Conservation (phyloP, 2,329 filamentous ascomycete species). For the Epichloe gansuensis region DNA sequence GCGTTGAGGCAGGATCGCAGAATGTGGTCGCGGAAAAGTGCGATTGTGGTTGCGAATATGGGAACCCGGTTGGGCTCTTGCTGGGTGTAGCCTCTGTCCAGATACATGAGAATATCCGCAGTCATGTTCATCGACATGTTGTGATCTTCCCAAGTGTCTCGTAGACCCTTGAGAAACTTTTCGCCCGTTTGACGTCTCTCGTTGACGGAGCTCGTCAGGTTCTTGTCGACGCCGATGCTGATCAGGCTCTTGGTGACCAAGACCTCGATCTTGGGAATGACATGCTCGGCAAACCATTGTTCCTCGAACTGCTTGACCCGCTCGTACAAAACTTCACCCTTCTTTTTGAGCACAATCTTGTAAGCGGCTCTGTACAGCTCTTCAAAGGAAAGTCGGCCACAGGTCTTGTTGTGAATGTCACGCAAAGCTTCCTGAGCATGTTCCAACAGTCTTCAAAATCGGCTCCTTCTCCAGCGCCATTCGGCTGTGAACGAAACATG, state of each 20-base stretch:
- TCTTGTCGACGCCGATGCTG: conserved; percentile 44
- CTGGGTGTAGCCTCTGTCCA: conserved; percentile 73
- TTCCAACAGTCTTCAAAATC: conserved; percentile 84
- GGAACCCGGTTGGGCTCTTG: conserved; percentile 55
- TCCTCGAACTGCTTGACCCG: conserved; percentile 71
- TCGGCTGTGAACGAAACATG: conserved; percentile 16
- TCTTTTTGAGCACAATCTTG: conserved; percentile 82
- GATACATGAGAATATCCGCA: conserved; percentile 93
- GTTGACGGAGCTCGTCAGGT: conserved; percentile 51
- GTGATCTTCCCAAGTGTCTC: conserved; percentile 76
- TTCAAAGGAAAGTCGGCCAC: conserved; percentile 83
- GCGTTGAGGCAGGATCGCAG: conserved; percentile 47
- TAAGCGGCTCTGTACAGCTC: conserved; percentile 90
- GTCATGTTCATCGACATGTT: conserved; percentile 93
- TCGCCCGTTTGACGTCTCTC: conserved; percentile 74
- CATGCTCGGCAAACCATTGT: conserved; percentile 63
- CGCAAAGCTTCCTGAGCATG: conserved; percentile 63
- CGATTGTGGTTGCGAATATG: conserved; percentile 77
- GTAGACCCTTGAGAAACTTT: conserved; percentile 65
- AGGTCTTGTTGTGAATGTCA: conserved; percentile 88
- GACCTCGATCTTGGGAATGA: conserved; percentile 57
- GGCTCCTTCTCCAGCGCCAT: conserved; percentile 40
- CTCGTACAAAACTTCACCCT: conserved; percentile 70
- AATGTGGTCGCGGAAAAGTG: conserved; percentile 77
- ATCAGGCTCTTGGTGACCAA: conserved; percentile 60